Percentiles rank a stretch among this genome's conserved stretches.
Conservation (phyloP, 73 alveolate genomes). For the Tetrahymena elliotti region DNA sequence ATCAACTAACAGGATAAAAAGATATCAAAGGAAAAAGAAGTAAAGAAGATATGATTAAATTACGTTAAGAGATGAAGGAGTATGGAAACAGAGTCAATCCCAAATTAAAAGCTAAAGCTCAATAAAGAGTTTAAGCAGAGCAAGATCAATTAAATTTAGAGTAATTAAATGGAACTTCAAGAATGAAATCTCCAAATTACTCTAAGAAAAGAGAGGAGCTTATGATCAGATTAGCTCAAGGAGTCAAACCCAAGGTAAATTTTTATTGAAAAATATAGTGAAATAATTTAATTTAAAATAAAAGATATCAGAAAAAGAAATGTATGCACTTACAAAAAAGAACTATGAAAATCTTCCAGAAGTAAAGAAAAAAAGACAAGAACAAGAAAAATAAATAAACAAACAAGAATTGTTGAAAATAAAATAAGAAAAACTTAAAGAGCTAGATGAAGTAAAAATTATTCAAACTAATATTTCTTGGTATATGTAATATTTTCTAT, state of each 20-base stretch:
- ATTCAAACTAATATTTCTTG: too few species aligned
- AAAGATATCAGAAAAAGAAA: constrained; percentile 31
- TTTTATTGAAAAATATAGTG: background rate
- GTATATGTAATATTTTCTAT: background rate
- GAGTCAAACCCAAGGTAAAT: background rate
- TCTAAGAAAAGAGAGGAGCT: background rate
- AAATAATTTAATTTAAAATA: too few species aligned
- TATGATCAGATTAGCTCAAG: background rate
- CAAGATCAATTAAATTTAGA: background rate
- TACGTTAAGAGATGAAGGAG: background rate
- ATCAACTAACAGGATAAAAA: background rate
- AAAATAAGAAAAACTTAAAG: background rate
- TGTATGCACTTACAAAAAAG: constrained; percentile 37
- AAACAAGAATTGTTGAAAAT: background rate
- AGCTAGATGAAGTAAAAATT: background rate
- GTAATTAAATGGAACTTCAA: background rate
- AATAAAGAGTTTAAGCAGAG: background rate
- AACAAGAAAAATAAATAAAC: constrained; percentile 1
- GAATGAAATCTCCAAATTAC: background rate
- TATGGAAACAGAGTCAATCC: background rate
- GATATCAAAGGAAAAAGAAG: background rate
- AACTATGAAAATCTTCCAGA: constrained; percentile 40
- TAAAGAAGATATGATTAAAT: background rate
- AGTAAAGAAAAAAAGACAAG: constrained; percentile 17
- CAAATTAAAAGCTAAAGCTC: background rate